phyloP scores from a whole-genome alignment of 2,329 filamentous ascomycete species.

The Paecilomyces sp. region DNA sequence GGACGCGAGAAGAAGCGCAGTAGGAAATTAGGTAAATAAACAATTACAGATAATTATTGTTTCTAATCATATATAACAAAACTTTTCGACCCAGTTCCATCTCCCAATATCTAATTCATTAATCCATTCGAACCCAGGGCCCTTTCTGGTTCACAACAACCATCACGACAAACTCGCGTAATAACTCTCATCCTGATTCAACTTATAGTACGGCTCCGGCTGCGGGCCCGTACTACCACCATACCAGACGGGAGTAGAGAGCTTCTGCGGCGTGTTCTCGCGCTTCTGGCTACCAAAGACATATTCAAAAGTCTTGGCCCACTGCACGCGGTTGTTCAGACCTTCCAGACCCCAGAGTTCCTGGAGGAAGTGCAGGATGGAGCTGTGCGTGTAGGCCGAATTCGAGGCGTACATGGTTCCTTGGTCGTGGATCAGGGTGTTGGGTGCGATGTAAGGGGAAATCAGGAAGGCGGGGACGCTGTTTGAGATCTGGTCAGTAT shows the following conservation, averaged over 20 bases:
- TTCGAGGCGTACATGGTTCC: constrained; percentile 29
- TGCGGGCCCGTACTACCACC: constrained; percentile 23
- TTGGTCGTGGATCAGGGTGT: constrained; percentile 29
- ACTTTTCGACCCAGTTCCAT: not conserved
- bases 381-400: constrained; percentile 33
- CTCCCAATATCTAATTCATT: not conserved
- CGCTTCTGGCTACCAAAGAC: constrained; percentile 19
- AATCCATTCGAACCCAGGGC: too few species aligned
- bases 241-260: constrained; percentile 29
- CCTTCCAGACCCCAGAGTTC: constrained; percentile 33
- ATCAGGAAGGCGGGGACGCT: constrained; percentile 31
- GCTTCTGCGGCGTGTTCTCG: constrained; percentile 17
- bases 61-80: too few species aligned
- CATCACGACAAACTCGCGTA: constrained; percentile 6
- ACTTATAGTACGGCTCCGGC: constrained; percentile 23
- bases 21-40: too few species aligned
- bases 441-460: constrained; percentile 25
- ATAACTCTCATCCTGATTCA: constrained; percentile 26
- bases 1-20: too few species aligned
- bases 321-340: constrained; percentile 35
- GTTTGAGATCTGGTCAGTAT: not conserved
- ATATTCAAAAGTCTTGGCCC: constrained; percentile 35
- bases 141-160: not conserved
- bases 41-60: too few species aligned
- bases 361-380: constrained; percentile 34